Evolutionary conservation across 805 yeast species (phyloP).

Genomic region (Lachancea cidri): DNA sequence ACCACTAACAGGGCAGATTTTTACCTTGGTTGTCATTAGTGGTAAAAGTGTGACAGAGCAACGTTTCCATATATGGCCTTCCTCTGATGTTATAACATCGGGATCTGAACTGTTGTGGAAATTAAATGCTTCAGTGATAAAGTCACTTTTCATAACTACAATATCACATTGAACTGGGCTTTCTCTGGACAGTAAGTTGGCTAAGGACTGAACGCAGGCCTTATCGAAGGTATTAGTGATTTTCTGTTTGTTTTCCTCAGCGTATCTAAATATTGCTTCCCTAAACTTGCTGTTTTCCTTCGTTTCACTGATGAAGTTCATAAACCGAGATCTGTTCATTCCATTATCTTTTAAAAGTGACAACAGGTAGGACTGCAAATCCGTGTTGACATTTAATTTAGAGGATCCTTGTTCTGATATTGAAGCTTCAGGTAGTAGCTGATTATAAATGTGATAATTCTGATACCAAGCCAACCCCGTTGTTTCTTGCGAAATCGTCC

Average conservation of each 20-base stretch:
- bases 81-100: slow-evolving; percentile 20
- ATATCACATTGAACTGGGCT: slow-evolving; percentile 8
- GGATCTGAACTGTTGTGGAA: slow-evolving; percentile 11
- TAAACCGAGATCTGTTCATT: slow-evolving; percentile 20
- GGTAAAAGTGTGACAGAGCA: slow-evolving; percentile 38
- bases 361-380: slow-evolving; percentile 20
- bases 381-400: slow-evolving; percentile 12
- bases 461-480: slow-evolving; percentile 33
- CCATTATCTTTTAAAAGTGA: slow-evolving; percentile 14
- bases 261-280: slow-evolving; percentile 25
- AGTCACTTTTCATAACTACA: slow-evolving; percentile 21
- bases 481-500: slow-evolving; percentile 23
- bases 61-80: slow-evolving; percentile 34
- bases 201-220: slow-evolving; percentile 22
- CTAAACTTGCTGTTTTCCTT: slow-evolving; percentile 19
- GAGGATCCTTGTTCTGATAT: background rate
- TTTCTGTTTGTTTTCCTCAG: slow-evolving; percentile 13
- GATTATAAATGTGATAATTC: slow-evolving; percentile 25
- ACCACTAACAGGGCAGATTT: slow-evolving; percentile 34
- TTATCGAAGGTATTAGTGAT: slow-evolving; percentile 24
- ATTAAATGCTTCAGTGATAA: slow-evolving; percentile 26
- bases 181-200: slow-evolving; percentile 11
- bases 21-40: slow-evolving; percentile 30
- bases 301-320: slow-evolving; percentile 16
- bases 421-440: slow-evolving; percentile 17